Conservation (phyloP, 352 stramenopile species). For the Globisporangium rhizosaccharum region DNA sequence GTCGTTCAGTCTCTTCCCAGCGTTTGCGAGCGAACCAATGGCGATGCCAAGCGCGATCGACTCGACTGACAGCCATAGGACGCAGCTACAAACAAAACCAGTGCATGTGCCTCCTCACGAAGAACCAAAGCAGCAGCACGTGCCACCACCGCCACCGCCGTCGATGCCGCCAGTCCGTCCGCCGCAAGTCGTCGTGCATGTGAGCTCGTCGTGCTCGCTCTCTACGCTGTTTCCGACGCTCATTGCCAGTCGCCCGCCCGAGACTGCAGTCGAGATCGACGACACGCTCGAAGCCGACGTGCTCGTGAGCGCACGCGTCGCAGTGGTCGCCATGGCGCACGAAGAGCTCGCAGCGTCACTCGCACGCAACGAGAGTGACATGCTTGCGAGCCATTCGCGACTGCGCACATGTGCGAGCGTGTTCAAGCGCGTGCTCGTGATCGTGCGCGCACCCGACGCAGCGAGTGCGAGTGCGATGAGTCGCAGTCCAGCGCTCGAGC, state of each 20-base stretch:
- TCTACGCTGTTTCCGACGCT: slow-evolving; percentile 21
- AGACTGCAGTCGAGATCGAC: slow-evolving; percentile 28
- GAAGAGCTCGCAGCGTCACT: slow-evolving; percentile 17
- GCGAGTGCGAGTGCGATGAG: neutral
- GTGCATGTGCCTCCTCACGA: neutral
- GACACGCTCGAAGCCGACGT: slow-evolving; percentile 38
- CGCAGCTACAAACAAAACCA: neutral
- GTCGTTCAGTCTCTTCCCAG: slow-evolving; percentile 19
- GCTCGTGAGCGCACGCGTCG: slow-evolving; percentile 37
- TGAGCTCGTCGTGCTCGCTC: slow-evolving; percentile 24
- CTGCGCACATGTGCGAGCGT: slow-evolving; percentile 26
- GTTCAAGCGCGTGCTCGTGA: slow-evolving; percentile 53
- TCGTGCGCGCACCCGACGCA: slow-evolving; percentile 17
- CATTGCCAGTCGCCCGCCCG: slow-evolving; percentile 9
- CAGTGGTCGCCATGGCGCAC: slow-evolving; percentile 19
- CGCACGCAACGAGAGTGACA: slow-evolving; percentile 16
- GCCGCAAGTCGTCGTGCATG: slow-evolving; percentile 19
- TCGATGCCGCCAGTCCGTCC: neutral
- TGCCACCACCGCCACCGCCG: neutral
- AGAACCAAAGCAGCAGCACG: neutral
- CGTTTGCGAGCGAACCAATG: neutral
- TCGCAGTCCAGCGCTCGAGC: slow-evolving; percentile 12
- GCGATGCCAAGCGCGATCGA: neutral
- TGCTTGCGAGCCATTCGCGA: slow-evolving; percentile 22
- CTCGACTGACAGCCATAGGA: neutral